Percentiles rank a stretch among this genome's conserved stretches.
phyloP scores from a whole-genome alignment of 495 filamentous ascomycete species.

The Neurospora discreta region DNA sequence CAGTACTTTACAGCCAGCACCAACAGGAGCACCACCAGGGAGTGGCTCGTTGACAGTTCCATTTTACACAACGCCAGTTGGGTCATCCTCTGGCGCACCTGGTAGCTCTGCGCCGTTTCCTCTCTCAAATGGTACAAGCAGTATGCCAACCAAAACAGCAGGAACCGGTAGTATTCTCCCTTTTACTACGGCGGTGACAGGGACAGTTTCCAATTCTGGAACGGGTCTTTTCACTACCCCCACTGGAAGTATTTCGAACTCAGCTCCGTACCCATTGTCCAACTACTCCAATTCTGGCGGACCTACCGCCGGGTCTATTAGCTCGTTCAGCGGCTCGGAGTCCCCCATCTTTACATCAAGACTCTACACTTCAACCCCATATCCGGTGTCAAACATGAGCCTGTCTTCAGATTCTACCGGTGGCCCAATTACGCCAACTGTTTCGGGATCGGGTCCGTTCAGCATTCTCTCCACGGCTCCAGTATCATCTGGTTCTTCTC shows the following conservation, averaged over 20 bases:
- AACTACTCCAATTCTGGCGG: slow-evolving; percentile 13
- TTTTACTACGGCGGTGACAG: neutral
- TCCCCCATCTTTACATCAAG: neutral
- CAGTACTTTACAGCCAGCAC: neutral
- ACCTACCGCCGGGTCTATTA: slow-evolving; percentile 14
- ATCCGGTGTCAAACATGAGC: slow-evolving; percentile 13
- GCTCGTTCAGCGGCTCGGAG: neutral
- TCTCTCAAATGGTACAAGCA: neutral
- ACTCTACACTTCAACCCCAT: slow-evolving; percentile 8
- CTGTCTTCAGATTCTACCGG: slow-evolving; percentile 3
- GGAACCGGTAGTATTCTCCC: neutral
- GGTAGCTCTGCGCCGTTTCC: neutral
- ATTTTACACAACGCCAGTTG: neutral
- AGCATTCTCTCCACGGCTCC: neutral
- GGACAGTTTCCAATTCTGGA: slow-evolving; percentile 2
- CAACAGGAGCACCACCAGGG: neutral
- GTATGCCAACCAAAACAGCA: neutral
- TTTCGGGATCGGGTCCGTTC: neutral
- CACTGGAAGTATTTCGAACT: slow-evolving; percentile 1
- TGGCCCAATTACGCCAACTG: neutral
- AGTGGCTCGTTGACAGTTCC: neutral
- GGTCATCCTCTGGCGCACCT: neutral
- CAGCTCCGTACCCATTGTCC: slow-evolving; percentile 16
- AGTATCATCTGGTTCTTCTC: neutral
- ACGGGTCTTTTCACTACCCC: neutral